A percentile compares a stretch with the other conserved stretches of the same genome.
These are phyloP conservation scores for Lactifluus piperatus DNA, from an alignment of 768 basidiomycete species.

Conservation along the genomic window DNA sequence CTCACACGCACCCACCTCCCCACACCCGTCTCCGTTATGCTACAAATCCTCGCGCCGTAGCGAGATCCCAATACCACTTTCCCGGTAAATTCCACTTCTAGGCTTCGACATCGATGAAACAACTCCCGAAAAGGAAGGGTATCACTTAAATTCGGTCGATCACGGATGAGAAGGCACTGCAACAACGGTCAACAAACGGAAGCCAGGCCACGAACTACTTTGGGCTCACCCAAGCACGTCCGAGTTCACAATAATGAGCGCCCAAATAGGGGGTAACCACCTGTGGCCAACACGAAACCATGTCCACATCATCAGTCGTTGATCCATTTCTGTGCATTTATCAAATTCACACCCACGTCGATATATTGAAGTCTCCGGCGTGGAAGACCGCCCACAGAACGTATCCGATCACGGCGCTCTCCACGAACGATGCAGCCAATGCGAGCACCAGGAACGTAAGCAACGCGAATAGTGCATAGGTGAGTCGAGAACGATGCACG, in stretches of 20 bases:
- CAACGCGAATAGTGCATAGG: conserved; percentile 16
- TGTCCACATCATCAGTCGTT: background rate
- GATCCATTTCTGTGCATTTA: background rate
- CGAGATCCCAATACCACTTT: background rate
- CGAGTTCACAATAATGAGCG: conserved; percentile 16
- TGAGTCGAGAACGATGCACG: conserved; percentile 16
- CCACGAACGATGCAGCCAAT: conserved; percentile 11
- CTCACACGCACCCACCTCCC: background rate
- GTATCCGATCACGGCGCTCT: conserved; percentile 19
- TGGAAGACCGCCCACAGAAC: conserved; percentile 13
- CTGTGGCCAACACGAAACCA: background rate
- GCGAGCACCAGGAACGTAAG: conserved; percentile 10
- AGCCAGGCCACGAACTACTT: background rate
- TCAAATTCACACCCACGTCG: conserved; percentile 16
- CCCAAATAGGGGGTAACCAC: conserved; percentile 19
- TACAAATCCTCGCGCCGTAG: background rate
- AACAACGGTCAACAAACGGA: background rate
- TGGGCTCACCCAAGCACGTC: conserved; percentile 14
- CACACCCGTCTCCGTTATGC: background rate
- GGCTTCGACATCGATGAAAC: background rate
- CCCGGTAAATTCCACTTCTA: background rate
- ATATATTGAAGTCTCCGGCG: conserved; percentile 15
- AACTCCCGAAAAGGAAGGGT: background rate
- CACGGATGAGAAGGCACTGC: conserved; percentile 17
- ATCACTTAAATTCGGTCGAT: conserved; percentile 18